Conservation (phyloP, 108 stramenopile species). For the Cyclotella sp. region DNA sequence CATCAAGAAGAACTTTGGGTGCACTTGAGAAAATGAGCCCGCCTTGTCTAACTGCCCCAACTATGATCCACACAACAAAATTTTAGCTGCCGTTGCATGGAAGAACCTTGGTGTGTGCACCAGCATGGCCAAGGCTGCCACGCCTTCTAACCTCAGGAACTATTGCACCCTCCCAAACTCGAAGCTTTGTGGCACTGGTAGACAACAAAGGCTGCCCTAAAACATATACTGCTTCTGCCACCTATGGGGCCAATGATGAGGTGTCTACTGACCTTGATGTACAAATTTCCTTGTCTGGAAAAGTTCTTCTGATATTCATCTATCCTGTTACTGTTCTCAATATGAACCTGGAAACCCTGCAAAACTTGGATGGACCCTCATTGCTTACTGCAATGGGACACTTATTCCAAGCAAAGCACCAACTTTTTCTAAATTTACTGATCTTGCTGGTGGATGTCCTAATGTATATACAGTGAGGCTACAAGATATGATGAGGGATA, state of each 20-base stretch:
- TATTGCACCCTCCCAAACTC: not conserved
- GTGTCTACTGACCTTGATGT: not conserved
- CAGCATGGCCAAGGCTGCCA: not conserved
- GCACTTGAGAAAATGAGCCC: not conserved
- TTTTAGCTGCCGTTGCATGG: not conserved
- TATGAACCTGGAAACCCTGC: too few relatives aligned
- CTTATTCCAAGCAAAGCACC: not conserved
- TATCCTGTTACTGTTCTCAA: not conserved
- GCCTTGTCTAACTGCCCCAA: not conserved
- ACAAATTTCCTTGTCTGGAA: too few relatives aligned
- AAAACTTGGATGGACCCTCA: too few relatives aligned
- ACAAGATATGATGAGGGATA: too few relatives aligned
- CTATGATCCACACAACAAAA: not conserved
- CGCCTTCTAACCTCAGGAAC: not conserved
- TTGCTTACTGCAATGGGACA: not conserved
- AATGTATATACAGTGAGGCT: not conserved
- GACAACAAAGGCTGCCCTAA: not conserved
- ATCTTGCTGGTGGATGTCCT: not conserved
- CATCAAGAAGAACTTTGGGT: not conserved
- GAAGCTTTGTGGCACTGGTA: not conserved
- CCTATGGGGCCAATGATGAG: not conserved
- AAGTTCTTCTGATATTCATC: too few relatives aligned
- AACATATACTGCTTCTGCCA: not conserved
- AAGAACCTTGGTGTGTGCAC: not conserved
- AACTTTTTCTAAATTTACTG: not conserved